Base-by-base conservation (phyloP, 352 stramenopile species). In the Pythium insidiosum region DNA sequence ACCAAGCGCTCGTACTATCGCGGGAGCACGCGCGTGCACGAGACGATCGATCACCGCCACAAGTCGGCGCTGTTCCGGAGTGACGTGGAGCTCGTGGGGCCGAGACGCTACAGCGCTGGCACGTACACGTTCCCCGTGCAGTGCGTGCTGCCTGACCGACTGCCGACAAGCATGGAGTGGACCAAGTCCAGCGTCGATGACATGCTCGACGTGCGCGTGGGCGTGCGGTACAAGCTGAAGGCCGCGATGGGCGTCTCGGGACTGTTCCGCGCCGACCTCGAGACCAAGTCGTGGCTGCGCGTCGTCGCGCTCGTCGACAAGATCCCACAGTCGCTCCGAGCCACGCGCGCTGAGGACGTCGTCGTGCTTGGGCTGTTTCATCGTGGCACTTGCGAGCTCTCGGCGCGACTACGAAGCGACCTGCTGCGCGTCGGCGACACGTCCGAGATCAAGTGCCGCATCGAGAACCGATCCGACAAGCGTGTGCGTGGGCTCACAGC, bases 201-300 rank as follows among this genome's bases (percentile, higher is more conserved):
- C 16, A 56, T 56, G 48, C 6, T 12, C 19, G 44, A 50, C 35
- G n/a, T 56, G 7, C 48, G 35, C 19, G 48, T 40, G 11, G 29
- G 30, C 15, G 40, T 56, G 19, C 26, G 44, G 25, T 56, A 56
- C 40, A 56, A 50, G 30, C 38, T 55, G 30, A 48, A 44, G 40
- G 41, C 29, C 5, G 5, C 24, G 21, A 31, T 56, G 15, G 31
- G 31, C 4, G 48, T 56, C 19, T 25, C 18, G 2, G 48, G 40
- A 6, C 43, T 48, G 0, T 23, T 50, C n/a, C 31, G 28, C 3
- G 48, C 48, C 10, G 48, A 56, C 15, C 33, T 56, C 15, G 40
- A 45, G 13, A 30, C 39, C 23, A 50, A 43, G 35, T 20, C 23
- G 10, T 12, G 23, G 11, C 37, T 56, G 12, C 18, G 23, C 10